Evolutionary conservation across 139 green algal species (phyloP), one percentile per base, ranked within the genome.

Genomic region (Trebouxia sp.): DNA sequence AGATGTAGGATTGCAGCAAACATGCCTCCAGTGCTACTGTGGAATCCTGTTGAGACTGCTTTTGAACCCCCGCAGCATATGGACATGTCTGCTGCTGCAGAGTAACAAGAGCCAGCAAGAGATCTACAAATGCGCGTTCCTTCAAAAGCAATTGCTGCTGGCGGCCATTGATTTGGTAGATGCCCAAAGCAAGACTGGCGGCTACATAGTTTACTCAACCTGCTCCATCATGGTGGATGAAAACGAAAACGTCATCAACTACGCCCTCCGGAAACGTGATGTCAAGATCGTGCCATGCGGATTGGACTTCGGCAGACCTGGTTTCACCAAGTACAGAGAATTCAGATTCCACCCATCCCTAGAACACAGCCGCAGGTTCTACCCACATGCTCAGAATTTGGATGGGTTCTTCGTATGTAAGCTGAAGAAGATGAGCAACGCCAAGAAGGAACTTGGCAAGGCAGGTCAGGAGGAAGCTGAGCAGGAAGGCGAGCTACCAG

Each of bases 331-430:
- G 45, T 99, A 94, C 87, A 86, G 95, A 1, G 96, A 98, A 79
- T 94, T 95, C 87, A 87, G 94, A 47, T 98, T 99, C 86, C 97
- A 99, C 85, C 95, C 97, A 12, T 95, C 91, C 3, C 67, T 99
- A 11, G 75, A 86, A 12, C 80, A 97, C 42, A 86, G 94, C 28
- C 86, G 94, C 22, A 90, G 97, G 56, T 99, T 98, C 91, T 99
- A 98, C 88, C 97, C 97, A 1, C 97, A 99, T 78, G 92, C 93
- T 11, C 97, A 99, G 88, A 99, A 99, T 89, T 81, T 99, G 83
- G 97, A 99, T 79, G 97, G 94, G n/a, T 99, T 99, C 90, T 99
- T 99, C 76, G 97, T 99, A 50, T 97, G 93, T 90, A 99, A 99
- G 90, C 85, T 99, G 45, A 98, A 98, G 86, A 99, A 99, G 89